A percentile compares a stretch with the other conserved stretches of the same genome.
Evolutionary conservation across 441 rosid genomes (phyloP).

Genomic region (Populus trichocarpa): DNA sequence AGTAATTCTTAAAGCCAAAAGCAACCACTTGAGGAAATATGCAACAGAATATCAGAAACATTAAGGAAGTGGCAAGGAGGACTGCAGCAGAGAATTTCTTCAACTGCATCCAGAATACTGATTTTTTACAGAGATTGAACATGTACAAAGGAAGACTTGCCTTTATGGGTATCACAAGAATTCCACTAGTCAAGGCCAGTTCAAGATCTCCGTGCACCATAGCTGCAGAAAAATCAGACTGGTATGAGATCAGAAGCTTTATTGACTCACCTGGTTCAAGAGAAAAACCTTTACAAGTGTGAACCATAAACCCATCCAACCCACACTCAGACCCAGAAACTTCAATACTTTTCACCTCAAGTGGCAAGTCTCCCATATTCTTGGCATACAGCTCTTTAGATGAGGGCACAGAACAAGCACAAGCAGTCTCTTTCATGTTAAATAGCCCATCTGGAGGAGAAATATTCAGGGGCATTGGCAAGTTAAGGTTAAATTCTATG

Average conservation of each 20-base stretch:
- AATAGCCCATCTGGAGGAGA: constrained; percentile 38
- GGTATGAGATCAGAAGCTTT: constrained; percentile 60
- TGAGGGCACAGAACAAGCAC: constrained; percentile 49
- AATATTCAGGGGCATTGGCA: constrained; percentile 35
- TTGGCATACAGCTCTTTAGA: constrained; percentile 58
- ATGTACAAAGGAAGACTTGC: constrained; percentile 57
- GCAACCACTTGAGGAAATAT: constrained; percentile 35
- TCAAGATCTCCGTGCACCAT: constrained; percentile 51
- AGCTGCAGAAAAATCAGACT: constrained; percentile 46
- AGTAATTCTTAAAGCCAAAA: constrained; percentile 34
- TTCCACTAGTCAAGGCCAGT: constrained; percentile 54
- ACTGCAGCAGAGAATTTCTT: constrained; percentile 48
- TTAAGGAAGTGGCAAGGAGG: constrained; percentile 43
- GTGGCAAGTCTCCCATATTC: constrained; percentile 62
- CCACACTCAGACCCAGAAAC: constrained; percentile 55
- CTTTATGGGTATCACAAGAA: constrained; percentile 65
- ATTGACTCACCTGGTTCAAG: constrained; percentile 66
- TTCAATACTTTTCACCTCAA: constrained; percentile 52
- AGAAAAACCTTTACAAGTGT: constrained; percentile 47
- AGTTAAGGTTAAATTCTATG: constrained; percentile 46
- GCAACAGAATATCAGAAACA: constrained; percentile 47
- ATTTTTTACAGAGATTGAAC: constrained; percentile 59
- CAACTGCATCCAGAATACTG: constrained; percentile 53
- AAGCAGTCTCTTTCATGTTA: constrained; percentile 27
- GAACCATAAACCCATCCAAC: constrained; percentile 56